These are phyloP conservation scores for Kwoniella sp. DNA, from an alignment of 768 basidiomycete species.

Conservation along the genomic window DNA sequence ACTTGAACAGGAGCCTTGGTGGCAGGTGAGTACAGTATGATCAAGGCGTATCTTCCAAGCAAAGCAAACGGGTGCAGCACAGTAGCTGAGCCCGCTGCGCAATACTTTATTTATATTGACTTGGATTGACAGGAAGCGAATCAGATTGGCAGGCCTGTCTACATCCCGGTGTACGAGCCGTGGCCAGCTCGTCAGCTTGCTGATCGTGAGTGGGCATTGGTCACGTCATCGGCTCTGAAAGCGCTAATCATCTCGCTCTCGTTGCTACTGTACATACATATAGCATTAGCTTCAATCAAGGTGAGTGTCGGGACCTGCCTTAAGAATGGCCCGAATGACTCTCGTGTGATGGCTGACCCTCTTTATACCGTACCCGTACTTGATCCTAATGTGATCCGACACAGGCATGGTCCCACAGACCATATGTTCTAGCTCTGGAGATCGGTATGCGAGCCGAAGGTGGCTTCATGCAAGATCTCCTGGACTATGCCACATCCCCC, in stretches of 20 bases:
- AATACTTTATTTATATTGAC: too few species aligned
- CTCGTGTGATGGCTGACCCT: too few species aligned
- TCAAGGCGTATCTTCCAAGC: too few species aligned
- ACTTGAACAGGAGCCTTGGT: slow-evolving; percentile 15
- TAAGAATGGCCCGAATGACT: too few species aligned
- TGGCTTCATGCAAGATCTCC: slow-evolving; percentile 15
- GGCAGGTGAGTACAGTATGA: slow-evolving; percentile 8
- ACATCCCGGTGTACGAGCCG: slow-evolving; percentile 19
- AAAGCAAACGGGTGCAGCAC: too few species aligned
- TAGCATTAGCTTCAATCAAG: slow-evolving; percentile 11
- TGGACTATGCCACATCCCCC: slow-evolving; percentile 12
- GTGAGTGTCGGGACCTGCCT: too few species aligned
- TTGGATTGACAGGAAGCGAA: slow-evolving; percentile 7
- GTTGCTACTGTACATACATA: neutral
- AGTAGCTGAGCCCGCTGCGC: neutral
- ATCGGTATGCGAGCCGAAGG: slow-evolving; percentile 15
- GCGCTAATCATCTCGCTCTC: neutral
- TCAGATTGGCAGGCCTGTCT: slow-evolving; percentile 7
- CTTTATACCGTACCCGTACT: too few species aligned
- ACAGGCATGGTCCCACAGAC: slow-evolving; percentile 9
- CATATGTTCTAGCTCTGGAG: slow-evolving; percentile 10
- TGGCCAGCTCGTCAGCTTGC: slow-evolving; percentile 10
- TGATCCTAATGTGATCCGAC: too few species aligned
- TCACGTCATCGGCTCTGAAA: neutral
- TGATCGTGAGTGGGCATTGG: slow-evolving; percentile 11